A percentile compares a stretch with the other conserved stretches of the same genome.
Evolutionary conservation across 768 basidiomycete species (phyloP).

Genomic region (Favolaschia claudopus): DNA sequence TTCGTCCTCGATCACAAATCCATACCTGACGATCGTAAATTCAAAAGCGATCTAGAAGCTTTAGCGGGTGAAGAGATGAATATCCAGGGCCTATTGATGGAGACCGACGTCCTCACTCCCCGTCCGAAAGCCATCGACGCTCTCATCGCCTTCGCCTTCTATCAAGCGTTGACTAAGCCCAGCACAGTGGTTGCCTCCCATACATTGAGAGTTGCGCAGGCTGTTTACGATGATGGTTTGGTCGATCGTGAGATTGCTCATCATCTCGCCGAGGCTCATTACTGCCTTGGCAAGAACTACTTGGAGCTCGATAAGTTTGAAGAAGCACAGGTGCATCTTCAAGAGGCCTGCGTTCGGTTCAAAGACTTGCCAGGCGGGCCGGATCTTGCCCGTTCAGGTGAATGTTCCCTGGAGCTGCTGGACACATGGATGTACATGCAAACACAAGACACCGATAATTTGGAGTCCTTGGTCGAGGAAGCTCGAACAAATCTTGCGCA

Average conservation of each 20-base stretch:
- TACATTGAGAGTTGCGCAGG: too few relatives aligned
- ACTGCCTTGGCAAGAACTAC: background rate
- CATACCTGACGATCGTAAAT: slow-evolving; percentile 9
- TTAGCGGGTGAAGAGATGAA: slow-evolving; percentile 11
- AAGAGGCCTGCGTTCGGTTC: background rate
- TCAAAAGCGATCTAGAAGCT: background rate
- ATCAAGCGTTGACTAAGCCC: too few relatives aligned
- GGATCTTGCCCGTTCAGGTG: background rate
- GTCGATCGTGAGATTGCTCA: too few relatives aligned
- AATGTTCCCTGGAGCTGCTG: background rate
- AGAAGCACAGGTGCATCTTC: background rate
- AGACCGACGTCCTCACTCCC: background rate
- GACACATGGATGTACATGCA: background rate
- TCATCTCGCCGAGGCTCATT: slow-evolving; percentile 3
- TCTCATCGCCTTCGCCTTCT: too few relatives aligned
- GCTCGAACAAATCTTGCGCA: too few relatives aligned
- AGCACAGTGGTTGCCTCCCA: too few relatives aligned
- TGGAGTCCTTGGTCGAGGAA: too few relatives aligned
- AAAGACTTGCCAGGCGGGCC: background rate
- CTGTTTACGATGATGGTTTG: background rate
- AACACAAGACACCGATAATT: too few relatives aligned
- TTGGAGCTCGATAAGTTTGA: slow-evolving; percentile 1
- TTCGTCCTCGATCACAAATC: slow-evolving; percentile 17
- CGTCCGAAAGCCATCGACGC: slow-evolving; percentile 5
- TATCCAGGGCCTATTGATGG: slow-evolving; percentile 11